A percentile compares a stretch with the other conserved stretches of the same genome.
These are phyloP conservation scores for Cyberlindnera meyerae DNA, from an alignment of 805 yeast species.

Conservation along the genomic window DNA sequence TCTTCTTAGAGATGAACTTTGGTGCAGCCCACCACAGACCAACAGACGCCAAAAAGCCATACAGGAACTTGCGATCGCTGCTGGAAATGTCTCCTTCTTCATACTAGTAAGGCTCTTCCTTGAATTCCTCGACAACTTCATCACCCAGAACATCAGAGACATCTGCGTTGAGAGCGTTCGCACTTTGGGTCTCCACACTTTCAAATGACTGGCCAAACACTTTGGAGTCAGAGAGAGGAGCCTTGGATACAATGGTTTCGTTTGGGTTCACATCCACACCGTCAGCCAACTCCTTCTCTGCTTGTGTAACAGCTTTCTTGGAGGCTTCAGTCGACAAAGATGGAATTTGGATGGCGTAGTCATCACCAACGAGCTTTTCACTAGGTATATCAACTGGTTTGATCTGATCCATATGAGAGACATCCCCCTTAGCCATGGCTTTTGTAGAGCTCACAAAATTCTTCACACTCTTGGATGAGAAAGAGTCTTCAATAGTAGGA, in stretches of 20 bases:
- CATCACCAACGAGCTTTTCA: slow-evolving; percentile 43
- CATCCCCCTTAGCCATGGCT: slow-evolving; percentile 45
- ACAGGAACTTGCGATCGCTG: slow-evolving; percentile 24
- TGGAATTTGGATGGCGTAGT: slow-evolving; percentile 37
- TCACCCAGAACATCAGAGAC: slow-evolving; percentile 9
- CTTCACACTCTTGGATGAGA: slow-evolving; percentile 11
- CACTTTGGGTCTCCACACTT: slow-evolving; percentile 13
- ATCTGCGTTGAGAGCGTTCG: slow-evolving; percentile 10
- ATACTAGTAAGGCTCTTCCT: slow-evolving; percentile 21
- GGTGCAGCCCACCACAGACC: slow-evolving; percentile 28
- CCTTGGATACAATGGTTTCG: slow-evolving; percentile 22
- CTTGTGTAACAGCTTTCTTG: slow-evolving; percentile 29
- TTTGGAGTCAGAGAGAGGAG: slow-evolving; percentile 23
- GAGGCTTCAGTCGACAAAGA: slow-evolving; percentile 48
- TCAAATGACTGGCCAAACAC: slow-evolving; percentile 20
- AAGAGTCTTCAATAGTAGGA: slow-evolving; percentile 1
- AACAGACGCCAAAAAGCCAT: slow-evolving; percentile 24
- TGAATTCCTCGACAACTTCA: slow-evolving; percentile 8
- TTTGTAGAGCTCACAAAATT: slow-evolving; percentile 22
- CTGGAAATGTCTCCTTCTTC: slow-evolving; percentile 17
- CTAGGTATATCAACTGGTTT: slow-evolving; percentile 31
- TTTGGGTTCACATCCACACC: slow-evolving; percentile 8
- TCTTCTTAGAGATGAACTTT: slow-evolving; percentile 12
- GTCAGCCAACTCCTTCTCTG: slow-evolving; percentile 22
- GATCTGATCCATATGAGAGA: slow-evolving; percentile 53